Evolutionary conservation across 2,329 filamentous ascomycete species (phyloP), one percentile per base, ranked within the genome.

Genomic region (Rhynchosporium graminicola): DNA sequence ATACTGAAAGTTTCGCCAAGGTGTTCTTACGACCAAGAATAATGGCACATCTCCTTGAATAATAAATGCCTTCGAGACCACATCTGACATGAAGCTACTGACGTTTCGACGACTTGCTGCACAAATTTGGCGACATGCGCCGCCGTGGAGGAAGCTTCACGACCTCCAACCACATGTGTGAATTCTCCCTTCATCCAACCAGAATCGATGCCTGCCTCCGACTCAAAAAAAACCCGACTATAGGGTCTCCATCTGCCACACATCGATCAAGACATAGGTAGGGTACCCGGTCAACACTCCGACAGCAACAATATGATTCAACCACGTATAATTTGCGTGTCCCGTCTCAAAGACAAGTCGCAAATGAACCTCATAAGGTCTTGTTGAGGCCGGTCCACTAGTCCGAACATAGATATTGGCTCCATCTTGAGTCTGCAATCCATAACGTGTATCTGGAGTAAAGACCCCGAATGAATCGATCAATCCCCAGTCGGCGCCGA

Each of bases 401-500:
- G 48, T 55, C 51, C 48, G 56, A 31, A 56, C 29, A 45, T 60
- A 63, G 43, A 63, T 63, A 33, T 63, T 57, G 31, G 51, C 61
- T n/a, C 61, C 61, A 15, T 63, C 61, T 26, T 56, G 3, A 3
- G 61, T 63, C 33, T n/a, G 6, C 9, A 63, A 29, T 29, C 42
- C 50, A 26, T 57, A 59, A 26, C 61, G 57, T 8, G 52, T 45
- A 28, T 63, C 61, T 26, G 61, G 47, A 33, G 60, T 45, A 50
- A 63, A 63, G 45, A 33, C 36, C 2, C 57, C 57, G 4, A 42
- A 33, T 4, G 31, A 36, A 28, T 54, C 57, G 36, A 33, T 56
- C n/a, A 60, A 20, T 6, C 57, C 57, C 61, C 61, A 63, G 51
- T 63, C 61, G 15, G 48, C 61, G 6, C 61, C 61, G 5, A 62